Base-by-base conservation (phyloP, 1,139 yeast genomes). In the Magnusiomyces paraingens region DNA sequence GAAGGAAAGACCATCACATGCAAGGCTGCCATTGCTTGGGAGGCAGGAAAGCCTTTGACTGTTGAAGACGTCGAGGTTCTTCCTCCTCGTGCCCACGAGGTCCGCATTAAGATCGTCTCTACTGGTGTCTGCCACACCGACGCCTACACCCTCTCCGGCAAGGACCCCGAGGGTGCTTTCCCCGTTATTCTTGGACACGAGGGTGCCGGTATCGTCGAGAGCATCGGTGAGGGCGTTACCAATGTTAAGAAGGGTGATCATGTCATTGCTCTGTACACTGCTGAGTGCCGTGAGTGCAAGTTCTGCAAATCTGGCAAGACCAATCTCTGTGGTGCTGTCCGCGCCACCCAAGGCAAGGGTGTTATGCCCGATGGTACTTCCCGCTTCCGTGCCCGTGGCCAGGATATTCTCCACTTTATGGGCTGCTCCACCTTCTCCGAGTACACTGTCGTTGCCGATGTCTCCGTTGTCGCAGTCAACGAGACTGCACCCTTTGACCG, bases 91-190 rank as follows among this genome's bases (percentile, higher is more conserved):
- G 96, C 97, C 50, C 96, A 93, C 69, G 99, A 93, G 74, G 98
- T 93, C 52, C 86, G 99, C 71, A 87, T 93, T 72, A 86, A 89
- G 74, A 74, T 93, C 58, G 77, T 78, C 53, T 80, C 86, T 75
- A 87, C 97, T 43, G 99, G 98, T 69, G 96, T 93, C 49, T 93
- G 99, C 72, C 99, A 93, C 76, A 93, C 99, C 48, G 99, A 93
- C 69, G 98, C 97, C 47, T 94, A 85, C 77, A 91, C 99, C 12
- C 78, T 93, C 62, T 84, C 95, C 53, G 99, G 99, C 55, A 80
- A 77, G 56, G 99, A 93, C 72, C 95, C 98, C 55, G 99, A 94
- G 75, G 99, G 98, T 64, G 88, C 86, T 21, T 91, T 90, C 81
- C 98, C 98, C 38, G 63, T 63, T 35, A 56, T 93, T 58, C 80